A percentile compares a stretch with the other conserved stretches of the same genome.
phyloP scores from a whole-genome alignment of 345 rosid genomes.

The Euphorbia pulcherrima region DNA sequence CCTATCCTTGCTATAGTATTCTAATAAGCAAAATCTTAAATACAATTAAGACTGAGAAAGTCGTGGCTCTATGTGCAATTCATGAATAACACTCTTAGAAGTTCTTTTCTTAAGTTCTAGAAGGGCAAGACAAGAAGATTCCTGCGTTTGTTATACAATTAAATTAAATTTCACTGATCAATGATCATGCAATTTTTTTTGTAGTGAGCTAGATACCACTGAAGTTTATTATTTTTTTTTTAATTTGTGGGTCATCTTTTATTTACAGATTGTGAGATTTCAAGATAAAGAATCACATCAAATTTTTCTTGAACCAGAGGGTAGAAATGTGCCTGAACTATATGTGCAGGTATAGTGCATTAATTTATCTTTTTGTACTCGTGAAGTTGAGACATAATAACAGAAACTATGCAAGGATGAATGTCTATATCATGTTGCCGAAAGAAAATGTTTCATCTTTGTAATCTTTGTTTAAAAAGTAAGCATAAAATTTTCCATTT shows the following conservation, averaged over 20 bases:
- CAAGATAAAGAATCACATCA: constrained; percentile 97
- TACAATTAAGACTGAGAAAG: background rate
- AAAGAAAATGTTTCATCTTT: background rate
- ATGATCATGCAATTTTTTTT: background rate
- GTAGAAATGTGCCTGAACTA: constrained; percentile 89
- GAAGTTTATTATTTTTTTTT: background rate
- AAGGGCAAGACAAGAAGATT: background rate
- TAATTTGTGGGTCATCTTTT: background rate
- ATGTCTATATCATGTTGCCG: background rate
- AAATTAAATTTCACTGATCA: too few species aligned
- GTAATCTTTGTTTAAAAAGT: background rate
- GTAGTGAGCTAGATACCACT: background rate
- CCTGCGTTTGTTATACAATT: background rate
- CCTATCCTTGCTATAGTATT: background rate
- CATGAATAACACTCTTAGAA: background rate
- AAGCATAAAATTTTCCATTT: background rate
- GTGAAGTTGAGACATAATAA: background rate
- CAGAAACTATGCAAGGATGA: background rate
- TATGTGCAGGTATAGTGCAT: constrained; percentile 71
- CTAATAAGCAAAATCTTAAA: background rate
- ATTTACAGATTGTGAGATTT: constrained; percentile 79
- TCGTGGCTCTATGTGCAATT: background rate
- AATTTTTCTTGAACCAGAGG: constrained; percentile 97
- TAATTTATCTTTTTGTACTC: background rate
- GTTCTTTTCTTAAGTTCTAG: background rate